phyloP scores from a whole-genome alignment of 768 basidiomycete species.

The Candolleomyces aberdarensis region DNA sequence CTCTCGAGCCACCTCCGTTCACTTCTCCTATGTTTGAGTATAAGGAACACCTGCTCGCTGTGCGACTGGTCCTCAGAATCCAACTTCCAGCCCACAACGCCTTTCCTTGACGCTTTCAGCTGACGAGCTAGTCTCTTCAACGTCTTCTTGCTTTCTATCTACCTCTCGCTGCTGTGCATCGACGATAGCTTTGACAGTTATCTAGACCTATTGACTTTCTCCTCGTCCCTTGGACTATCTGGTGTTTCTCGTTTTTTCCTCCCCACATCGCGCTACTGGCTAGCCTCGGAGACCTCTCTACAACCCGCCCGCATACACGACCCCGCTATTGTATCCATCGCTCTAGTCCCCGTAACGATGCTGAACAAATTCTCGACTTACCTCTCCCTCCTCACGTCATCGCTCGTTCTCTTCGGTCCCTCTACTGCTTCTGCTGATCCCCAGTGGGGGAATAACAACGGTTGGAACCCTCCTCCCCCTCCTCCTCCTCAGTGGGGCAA shows the following conservation, averaged over 20 bases:
- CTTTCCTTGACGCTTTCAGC: neutral
- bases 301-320: neutral
- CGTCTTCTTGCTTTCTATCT: neutral
- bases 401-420: neutral
- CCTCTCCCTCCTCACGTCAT: neutral
- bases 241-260: neutral
- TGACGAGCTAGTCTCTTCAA: conserved; percentile 4
- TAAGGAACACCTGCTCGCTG: neutral
- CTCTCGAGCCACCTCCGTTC: neutral
- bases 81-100: neutral
- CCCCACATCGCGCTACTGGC: too few species aligned
- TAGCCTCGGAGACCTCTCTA: too few species aligned
- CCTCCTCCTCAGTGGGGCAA: neutral
- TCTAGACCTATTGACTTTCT: neutral
- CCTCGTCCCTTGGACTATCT: neutral
- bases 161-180: neutral
- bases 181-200: conserved; percentile 1
- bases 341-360: neutral
- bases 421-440: neutral
- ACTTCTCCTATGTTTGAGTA: neutral
- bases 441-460: neutral
- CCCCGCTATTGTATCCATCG: neutral
- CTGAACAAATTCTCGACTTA: neutral
- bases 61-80: neutral
- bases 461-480: neutral